Conservation (phyloP, 352 stramenopile species). For the Globisporangium parvum region DNA sequence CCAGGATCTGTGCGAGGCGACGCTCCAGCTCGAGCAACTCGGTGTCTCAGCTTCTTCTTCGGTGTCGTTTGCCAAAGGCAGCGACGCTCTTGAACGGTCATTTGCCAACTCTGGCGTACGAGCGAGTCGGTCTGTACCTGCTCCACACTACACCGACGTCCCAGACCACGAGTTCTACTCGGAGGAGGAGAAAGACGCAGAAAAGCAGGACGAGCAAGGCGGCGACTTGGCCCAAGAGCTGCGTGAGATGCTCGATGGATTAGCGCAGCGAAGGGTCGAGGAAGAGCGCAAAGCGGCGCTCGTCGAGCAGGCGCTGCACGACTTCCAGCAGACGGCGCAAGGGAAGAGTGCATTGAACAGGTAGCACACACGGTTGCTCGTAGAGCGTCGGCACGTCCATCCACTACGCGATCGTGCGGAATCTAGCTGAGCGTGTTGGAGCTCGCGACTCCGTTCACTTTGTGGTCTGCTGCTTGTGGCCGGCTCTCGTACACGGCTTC, state of each 20-base stretch:
- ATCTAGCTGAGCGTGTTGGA: conserved; percentile 46
- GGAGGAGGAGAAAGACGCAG: conserved; percentile 15
- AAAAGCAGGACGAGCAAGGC: conserved; percentile 28
- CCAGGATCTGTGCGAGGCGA: conserved; percentile 2
- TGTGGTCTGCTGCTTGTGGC: conserved; percentile 71
- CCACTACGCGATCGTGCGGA: not conserved
- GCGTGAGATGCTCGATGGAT: conserved; percentile 45
- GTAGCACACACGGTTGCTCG: not conserved
- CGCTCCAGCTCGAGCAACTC: conserved; percentile 2
- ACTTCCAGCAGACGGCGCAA: conserved; percentile 48
- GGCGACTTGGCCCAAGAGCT: conserved; percentile 49
- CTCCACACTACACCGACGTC: conserved; percentile 1
- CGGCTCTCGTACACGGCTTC: conserved; percentile 82
- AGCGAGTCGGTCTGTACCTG: not conserved
- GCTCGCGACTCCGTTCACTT: conserved; percentile 45
- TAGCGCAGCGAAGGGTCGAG: conserved; percentile 51
- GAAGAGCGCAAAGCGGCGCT: conserved; percentile 54
- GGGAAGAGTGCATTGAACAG: conserved; percentile 3
- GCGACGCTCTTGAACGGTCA: conserved; percentile 7
- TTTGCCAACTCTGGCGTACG: not conserved
- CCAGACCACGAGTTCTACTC: conserved; percentile 6
- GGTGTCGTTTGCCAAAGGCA: not conserved
- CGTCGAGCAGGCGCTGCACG: conserved; percentile 39
- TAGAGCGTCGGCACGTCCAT: not conserved
- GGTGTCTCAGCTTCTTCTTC: not conserved